These are phyloP conservation scores for Fusarium anthophilum DNA, from an alignment of 2,329 filamentous ascomycete species.

Conservation along the genomic window DNA sequence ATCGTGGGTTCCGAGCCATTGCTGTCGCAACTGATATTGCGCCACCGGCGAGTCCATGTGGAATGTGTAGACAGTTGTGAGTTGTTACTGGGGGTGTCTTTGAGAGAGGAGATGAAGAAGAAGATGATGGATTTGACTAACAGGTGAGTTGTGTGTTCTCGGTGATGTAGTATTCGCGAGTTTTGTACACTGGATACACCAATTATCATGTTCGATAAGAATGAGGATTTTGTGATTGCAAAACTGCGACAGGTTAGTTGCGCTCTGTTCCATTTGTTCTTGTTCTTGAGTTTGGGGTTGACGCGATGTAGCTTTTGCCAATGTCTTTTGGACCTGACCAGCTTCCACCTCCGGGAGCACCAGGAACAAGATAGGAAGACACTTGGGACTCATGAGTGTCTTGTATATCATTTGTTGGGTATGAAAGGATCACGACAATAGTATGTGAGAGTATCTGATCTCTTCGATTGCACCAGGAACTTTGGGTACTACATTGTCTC, in stretches of 20 bases:
- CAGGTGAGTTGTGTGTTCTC: constrained; percentile 19
- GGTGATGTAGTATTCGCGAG: constrained; percentile 71
- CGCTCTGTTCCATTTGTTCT: neutral
- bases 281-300: neutral
- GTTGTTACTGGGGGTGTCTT: constrained; percentile 43
- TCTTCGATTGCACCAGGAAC: neutral
- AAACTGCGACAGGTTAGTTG: constrained; percentile 71
- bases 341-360: constrained; percentile 54
- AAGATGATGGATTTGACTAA: constrained; percentile 15
- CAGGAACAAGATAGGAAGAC: neutral
- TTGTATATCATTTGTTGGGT: neutral
- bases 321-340: constrained; percentile 74
- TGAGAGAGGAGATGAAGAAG: neutral
- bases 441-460: neutral
- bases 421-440: neutral
- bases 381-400: neutral
- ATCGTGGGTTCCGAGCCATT: constrained; percentile 74
- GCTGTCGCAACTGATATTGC: constrained; percentile 85
- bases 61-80: constrained; percentile 95
- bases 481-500: neutral
- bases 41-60: constrained; percentile 80
- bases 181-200: constrained; percentile 76
- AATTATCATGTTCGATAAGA: constrained; percentile 91
- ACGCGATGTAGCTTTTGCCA: constrained; percentile 66
- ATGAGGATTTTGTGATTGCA: constrained; percentile 75